These are phyloP conservation scores for Phycomyces nitens DNA, from an alignment of 192 early-diverging fungal species.

Conservation along the genomic window DNA sequence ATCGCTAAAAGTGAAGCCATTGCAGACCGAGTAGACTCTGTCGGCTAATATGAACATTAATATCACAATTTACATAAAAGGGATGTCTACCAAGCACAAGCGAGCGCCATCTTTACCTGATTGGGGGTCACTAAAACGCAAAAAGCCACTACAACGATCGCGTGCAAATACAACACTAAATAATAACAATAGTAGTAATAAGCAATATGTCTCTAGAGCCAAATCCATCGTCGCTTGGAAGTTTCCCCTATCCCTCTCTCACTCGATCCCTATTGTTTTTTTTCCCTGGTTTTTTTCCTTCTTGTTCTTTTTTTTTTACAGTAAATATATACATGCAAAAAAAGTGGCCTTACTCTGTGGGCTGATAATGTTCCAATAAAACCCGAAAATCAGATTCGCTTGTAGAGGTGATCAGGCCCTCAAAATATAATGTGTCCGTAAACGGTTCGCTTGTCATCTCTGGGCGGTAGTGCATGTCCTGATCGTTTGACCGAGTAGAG, in stretches of 20 bases:
- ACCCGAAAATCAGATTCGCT: conserved; percentile 23
- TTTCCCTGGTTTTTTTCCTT: no score
- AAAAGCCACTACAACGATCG: background rate
- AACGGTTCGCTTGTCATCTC: background rate
- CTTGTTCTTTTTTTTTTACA: no score
- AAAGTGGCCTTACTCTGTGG: conserved; percentile 13
- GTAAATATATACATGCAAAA: background rate
- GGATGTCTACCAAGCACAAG: background rate
- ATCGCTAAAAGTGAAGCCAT: conserved; percentile 20
- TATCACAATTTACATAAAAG: conserved; percentile 16
- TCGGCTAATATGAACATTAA: conserved; percentile 29
- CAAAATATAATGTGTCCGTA: conserved; percentile 19
- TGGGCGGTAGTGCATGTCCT: background rate
- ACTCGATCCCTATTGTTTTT: no score
- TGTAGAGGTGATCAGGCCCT: conserved; percentile 3
- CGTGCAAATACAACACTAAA: background rate
- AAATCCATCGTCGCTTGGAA: background rate
- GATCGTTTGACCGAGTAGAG: background rate
- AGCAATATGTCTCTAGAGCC: background rate
- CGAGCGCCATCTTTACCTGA: background rate
- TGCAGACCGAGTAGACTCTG: conserved; percentile 37
- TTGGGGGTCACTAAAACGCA: background rate
- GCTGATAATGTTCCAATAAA: conserved; percentile 17
- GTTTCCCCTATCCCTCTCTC: background rate
- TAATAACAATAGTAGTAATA: no score